These are phyloP conservation scores for Streptanthus diversifolius DNA, from an alignment of 345 rosid species.

Conservation along the genomic window DNA sequence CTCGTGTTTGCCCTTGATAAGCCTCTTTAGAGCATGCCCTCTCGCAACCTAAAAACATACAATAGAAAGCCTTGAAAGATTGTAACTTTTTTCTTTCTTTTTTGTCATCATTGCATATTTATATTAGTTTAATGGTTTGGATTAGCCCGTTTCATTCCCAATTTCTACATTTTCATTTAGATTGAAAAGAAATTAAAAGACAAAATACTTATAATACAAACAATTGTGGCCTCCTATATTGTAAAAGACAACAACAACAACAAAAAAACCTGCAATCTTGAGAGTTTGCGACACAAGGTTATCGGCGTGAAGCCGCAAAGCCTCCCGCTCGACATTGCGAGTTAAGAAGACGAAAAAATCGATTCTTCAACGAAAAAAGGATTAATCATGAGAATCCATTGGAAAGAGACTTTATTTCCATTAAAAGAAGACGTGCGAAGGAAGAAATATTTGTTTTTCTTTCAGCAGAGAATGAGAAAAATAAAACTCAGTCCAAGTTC, in stretches of 20 bases:
- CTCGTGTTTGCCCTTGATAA: constrained; percentile 25
- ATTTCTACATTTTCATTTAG: too few species aligned
- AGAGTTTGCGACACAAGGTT: constrained; percentile 39
- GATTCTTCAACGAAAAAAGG: background rate
- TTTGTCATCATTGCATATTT: background rate
- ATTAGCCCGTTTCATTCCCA: background rate
- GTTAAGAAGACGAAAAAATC: constrained; percentile 15
- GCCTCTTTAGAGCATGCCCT: constrained; percentile 21
- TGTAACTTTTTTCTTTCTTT: background rate
- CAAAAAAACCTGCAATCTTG: constrained; percentile 44
- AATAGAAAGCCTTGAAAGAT: background rate
- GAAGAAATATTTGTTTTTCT: background rate
- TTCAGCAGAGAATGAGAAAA: background rate
- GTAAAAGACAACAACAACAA: background rate
- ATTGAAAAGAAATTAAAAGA: too few species aligned
- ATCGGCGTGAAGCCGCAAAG: constrained; percentile 48
- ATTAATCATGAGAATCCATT: constrained; percentile 24
- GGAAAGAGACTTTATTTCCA: constrained; percentile 13
- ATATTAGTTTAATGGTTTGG: background rate
- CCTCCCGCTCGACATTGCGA: constrained; percentile 38
- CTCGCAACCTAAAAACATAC: constrained; percentile 13
- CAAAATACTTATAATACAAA: background rate
- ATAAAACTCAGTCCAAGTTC: too few species aligned
- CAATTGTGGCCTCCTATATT: background rate
- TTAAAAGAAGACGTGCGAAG: background rate